Evolutionary conservation across 2,329 filamentous ascomycete species (phyloP), one percentile per base, ranked within the genome.

Genomic region (Kalmusia sp.): DNA sequence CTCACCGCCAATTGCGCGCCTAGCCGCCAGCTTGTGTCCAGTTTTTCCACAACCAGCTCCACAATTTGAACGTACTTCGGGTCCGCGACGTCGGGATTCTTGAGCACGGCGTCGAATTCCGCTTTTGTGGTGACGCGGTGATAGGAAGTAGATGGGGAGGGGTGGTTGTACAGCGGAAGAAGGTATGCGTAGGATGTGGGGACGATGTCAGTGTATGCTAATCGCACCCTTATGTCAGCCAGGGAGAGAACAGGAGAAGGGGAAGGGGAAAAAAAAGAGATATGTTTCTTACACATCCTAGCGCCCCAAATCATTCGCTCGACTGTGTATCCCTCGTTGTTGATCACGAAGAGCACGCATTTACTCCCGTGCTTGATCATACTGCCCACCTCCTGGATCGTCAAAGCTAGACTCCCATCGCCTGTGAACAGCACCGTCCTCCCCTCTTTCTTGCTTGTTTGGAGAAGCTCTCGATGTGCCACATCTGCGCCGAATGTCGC

Each of bases 321-420:
- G 52, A 80, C 72, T 0, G 78, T 80, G 55, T 81, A 81, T 1
- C 79, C 79, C 1, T 69, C 70, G 51, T 81, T 81, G 54, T 80
- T 79, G 21, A 80, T 71, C 6, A 81, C 63, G 52, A 80, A 72
- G 6, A 80, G 66, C 5, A 78, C 58, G 1, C 68, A 63, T 6
- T 68, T 68, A 15, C 73, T 59, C 6, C 71, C 59, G 1, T 70
- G 61, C 46, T 70, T 70, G 59, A 89, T 84, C 61, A 89, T 88
- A 2, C 84, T 87, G 9, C 82, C 82, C 3, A 90, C 74, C 58
- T 88, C 86, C 65, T 90, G 87, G 0, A 81, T 85, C 0, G 86
- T 89, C 74, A 89, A 82, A 58, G 88, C 83, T 53, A 89, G 80
- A 56, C 84, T 86, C 3, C 86, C 87, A 47, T 88, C 86, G 4